These are phyloP conservation scores for Cercospora zeina DNA, from an alignment of 2,329 filamentous ascomycete species.

Conservation along the genomic window DNA sequence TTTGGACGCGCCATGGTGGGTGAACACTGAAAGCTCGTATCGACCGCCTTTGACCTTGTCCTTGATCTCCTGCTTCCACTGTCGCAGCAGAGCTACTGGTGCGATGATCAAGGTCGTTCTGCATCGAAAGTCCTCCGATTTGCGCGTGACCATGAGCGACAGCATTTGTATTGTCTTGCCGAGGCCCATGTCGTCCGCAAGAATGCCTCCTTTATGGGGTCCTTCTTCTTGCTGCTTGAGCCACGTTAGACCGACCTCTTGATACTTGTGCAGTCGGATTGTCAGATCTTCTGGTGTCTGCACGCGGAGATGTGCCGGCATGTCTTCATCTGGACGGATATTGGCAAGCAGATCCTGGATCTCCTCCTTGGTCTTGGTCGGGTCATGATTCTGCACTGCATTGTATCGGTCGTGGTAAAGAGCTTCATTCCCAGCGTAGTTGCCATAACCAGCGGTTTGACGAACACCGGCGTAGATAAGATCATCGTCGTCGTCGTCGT, in stretches of 20 bases:
- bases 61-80: constrained; percentile 80
- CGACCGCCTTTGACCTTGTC: constrained; percentile 61
- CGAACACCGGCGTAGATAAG: constrained; percentile 30
- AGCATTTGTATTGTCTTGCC: constrained; percentile 84
- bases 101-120: constrained; percentile 82
- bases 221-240: constrained; percentile 72
- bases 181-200: constrained; percentile 80
- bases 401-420: constrained; percentile 34
- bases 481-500: constrained; percentile 34
- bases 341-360: constrained; percentile 70
- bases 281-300: constrained; percentile 69
- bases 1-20: constrained; percentile 65
- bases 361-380: constrained; percentile 61
- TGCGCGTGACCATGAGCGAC: constrained; percentile 69
- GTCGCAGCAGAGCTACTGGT: constrained; percentile 74
- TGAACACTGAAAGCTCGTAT: constrained; percentile 63
- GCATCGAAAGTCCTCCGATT: constrained; percentile 57
- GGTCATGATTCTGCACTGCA: constrained; percentile 43
- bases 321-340: constrained; percentile 67
- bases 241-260: constrained; percentile 76
- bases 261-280: constrained; percentile 74
- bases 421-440: constrained; percentile 34
- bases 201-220: constrained; percentile 70
- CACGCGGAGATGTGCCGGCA: constrained; percentile 58
- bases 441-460: constrained; percentile 23